Evolutionary conservation across 2,329 filamentous ascomycete genomes (phyloP).

Genomic region (Alternaria rosae): DNA sequence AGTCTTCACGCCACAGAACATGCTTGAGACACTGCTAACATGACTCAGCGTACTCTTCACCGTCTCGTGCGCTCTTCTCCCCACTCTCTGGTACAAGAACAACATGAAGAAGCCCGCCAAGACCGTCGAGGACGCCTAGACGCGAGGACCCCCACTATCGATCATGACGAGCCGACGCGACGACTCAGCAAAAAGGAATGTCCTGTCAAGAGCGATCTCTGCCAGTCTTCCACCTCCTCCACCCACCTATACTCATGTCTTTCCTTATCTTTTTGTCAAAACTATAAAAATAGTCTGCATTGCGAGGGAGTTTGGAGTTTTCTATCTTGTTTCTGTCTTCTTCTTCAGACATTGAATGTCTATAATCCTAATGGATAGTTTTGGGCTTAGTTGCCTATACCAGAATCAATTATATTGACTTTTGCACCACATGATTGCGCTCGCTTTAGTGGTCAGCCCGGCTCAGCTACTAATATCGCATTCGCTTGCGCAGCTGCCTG

Average conservation of each 20-base stretch:
- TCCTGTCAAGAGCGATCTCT: conserved; percentile 27
- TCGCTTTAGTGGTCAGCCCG: too few species aligned
- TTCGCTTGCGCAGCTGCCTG: too few species aligned
- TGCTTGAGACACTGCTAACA: conserved; percentile 14
- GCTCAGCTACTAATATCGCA: too few species aligned
- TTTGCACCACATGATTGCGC: too few species aligned
- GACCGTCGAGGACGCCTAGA: conserved; percentile 42
- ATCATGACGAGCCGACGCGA: background rate
- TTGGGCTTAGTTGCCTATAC: conserved; percentile 4
- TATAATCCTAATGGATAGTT: conserved; percentile 37
- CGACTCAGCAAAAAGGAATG: conserved; percentile 21
- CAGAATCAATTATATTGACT: background rate
- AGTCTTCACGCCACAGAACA: conserved; percentile 31
- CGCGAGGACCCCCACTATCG: background rate
- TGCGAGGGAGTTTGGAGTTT: conserved; percentile 30
- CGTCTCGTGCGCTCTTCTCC: conserved; percentile 54
- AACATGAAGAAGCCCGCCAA: conserved; percentile 52
- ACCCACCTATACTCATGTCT: background rate
- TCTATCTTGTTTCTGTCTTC: conserved; percentile 17
- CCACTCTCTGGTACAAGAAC: conserved; percentile 59
- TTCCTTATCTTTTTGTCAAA: conserved; percentile 10
- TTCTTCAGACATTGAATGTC: conserved; percentile 44
- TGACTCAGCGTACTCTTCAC: conserved; percentile 54
- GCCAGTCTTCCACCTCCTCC: conserved; percentile 11
- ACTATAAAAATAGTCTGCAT: conserved; percentile 26